These are phyloP conservation scores for Syzygium grande DNA, from an alignment of 345 rosid species.

Conservation along the genomic window DNA sequence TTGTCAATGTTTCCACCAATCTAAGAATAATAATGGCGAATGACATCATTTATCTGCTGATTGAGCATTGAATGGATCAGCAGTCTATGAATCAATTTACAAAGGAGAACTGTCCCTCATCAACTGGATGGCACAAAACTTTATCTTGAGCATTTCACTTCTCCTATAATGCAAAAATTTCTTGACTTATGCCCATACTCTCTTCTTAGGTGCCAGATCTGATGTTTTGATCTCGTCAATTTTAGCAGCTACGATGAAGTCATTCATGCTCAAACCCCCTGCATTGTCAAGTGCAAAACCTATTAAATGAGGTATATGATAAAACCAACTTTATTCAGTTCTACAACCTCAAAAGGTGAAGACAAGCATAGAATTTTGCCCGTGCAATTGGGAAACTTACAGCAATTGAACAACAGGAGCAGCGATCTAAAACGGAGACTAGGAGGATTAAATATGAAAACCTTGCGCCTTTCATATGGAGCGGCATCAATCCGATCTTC, in stretches of 20 bases:
- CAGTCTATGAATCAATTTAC: neutral
- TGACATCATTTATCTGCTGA: neutral
- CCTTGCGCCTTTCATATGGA: neutral
- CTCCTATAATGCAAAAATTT: neutral
- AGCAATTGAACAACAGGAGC: neutral
- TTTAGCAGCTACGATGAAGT: conserved; percentile 86
- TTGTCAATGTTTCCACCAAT: neutral
- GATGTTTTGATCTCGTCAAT: conserved; percentile 77
- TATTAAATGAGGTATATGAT: neutral
- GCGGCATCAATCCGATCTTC: neutral
- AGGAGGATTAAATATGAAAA: neutral
- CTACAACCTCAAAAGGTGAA: neutral
- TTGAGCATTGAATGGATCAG: neutral
- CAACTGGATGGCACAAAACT: neutral
- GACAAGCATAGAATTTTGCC: neutral
- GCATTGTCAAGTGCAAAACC: conserved; percentile 7
- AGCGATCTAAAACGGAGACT: neutral
- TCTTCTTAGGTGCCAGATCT: conserved; percentile 72
- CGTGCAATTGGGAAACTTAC: neutral
- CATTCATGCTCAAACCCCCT: conserved; percentile 91
- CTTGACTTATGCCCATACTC: conserved; percentile 62
- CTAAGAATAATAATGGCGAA: neutral
- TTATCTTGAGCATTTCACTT: neutral
- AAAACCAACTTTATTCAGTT: neutral
- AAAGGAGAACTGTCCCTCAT: neutral